These are phyloP conservation scores for Lathyrus sativus DNA, from an alignment of 306 rosid species.

Conservation along the genomic window DNA sequence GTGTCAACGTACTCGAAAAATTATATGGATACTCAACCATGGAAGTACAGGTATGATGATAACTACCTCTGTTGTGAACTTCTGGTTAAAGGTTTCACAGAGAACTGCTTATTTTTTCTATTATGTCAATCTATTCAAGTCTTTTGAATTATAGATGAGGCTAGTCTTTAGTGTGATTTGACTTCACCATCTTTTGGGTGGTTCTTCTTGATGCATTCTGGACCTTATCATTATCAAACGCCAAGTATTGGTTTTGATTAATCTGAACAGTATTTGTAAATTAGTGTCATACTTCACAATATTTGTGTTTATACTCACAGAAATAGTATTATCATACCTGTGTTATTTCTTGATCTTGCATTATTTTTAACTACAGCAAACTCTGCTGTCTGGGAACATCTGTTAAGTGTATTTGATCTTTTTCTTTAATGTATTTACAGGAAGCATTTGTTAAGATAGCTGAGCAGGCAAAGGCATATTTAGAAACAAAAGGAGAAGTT, in stretches of 20 bases:
- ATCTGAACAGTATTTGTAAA: slow-evolving; percentile 13
- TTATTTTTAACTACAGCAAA: slow-evolving; percentile 15
- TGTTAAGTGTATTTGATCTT: slow-evolving; percentile 39
- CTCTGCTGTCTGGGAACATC: slow-evolving; percentile 19
- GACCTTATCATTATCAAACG: slow-evolving; percentile 1
- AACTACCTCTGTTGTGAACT: slow-evolving; percentile 11
- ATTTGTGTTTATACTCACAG: neutral
- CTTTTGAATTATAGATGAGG: slow-evolving; percentile 19
- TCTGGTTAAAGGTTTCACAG: slow-evolving; percentile 24
- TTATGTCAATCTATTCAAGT: slow-evolving; percentile 5
- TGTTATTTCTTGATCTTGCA: slow-evolving; percentile 25
- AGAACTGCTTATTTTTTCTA: slow-evolving; percentile 23
- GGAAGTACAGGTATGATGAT: slow-evolving; percentile 91
- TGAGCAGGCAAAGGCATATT: slow-evolving; percentile 91
- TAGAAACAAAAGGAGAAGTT: slow-evolving; percentile 93
- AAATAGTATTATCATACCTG: neutral
- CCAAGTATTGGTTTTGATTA: slow-evolving; percentile 21
- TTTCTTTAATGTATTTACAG: slow-evolving; percentile 57
- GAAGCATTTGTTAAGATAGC: slow-evolving; percentile 97
- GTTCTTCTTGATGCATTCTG: neutral
- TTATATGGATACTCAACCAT: slow-evolving; percentile 96
- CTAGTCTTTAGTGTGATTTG: slow-evolving; percentile 11
- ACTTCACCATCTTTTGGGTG: slow-evolving; percentile 7
- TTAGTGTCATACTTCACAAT: slow-evolving; percentile 10
- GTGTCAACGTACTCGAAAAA: slow-evolving; percentile 87